Base-by-base conservation (phyloP, 805 yeast genomes). In the Pichia sporocuriosa region DNA sequence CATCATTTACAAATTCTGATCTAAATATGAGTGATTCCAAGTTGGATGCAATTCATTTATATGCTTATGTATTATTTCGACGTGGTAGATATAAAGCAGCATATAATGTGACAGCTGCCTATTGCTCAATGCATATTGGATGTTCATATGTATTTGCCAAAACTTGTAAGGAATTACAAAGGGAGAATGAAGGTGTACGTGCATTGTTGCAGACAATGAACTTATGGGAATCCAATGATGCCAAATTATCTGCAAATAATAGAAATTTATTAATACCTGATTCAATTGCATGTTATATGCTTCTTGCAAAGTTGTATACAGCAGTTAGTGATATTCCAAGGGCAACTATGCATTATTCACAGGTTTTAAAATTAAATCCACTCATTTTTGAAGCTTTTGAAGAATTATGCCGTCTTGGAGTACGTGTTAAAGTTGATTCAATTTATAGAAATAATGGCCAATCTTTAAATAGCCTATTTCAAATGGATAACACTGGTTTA, bases 361-460 rank as follows among this genome's bases (percentile, higher is more conserved):
- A 73, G 49, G 85, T 90, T 1, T 68, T 87, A 43, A 76, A 77
- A 45, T 62, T 70, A 48, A 84, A 93, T 56, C 96, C 95, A 15
- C 85, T 69, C 55, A 70, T 87, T 31, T 87, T 93, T 75, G 96
- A 87, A 56, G 87, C 96, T 0, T 79, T 86, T 48, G 86, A 81
- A 49, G 80, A 81, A 32, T 65, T 93, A 36, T 78, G 87, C 52
- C 69, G 70, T 36, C 65, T 82, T 63, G 93, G 95, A 11, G 85
- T 82, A 16, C 74, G 74, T 44, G 70, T 87, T 16, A 75, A 78
- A 44, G 77, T 81, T 6, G 73, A 73, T 48, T 59, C 78, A 0
- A 66, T 79, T 23, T 80, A 68, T 57, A 71, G 69, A 43, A 48
- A 4, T 15, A 35, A 23, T 6, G 10, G 17, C 22, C 33, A 40